Conservation (phyloP, 192 early-diverging fungal species). For the Podila horticola region DNA sequence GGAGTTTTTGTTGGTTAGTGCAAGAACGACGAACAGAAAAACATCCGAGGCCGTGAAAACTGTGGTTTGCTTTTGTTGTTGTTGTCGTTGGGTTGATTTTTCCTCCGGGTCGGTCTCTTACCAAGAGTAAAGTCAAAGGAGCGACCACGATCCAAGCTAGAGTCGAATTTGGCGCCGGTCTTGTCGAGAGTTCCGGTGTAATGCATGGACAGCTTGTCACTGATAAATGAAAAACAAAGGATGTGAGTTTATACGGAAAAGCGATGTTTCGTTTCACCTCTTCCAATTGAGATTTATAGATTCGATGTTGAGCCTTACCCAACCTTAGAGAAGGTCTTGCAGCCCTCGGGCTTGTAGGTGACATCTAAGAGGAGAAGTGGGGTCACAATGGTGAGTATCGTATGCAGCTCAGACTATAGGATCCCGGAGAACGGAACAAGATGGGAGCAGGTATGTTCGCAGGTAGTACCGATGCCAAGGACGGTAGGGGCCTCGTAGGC, state of each 20-base stretch:
- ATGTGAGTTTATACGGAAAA: background rate
- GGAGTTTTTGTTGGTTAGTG: too few species aligned
- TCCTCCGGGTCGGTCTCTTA: background rate
- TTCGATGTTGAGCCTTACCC: conserved; percentile 19
- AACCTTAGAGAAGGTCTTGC: conserved; percentile 21
- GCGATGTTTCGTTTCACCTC: background rate
- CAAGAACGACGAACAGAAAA: too few species aligned
- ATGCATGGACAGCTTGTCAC: conserved; percentile 78
- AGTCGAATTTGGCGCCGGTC: conserved; percentile 77
- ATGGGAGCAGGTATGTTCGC: background rate
- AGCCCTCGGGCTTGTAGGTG: conserved; percentile 29
- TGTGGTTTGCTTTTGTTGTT: conserved; percentile 8
- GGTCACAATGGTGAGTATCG: background rate
- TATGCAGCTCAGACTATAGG: background rate
- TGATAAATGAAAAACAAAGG: conserved; percentile 7
- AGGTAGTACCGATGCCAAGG: conserved; percentile 32
- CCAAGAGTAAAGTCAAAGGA: conserved; percentile 82
- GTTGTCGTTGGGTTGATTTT: background rate
- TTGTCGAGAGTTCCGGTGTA: conserved; percentile 78
- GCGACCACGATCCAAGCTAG: conserved; percentile 68
- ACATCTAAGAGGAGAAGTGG: conserved; percentile 7
- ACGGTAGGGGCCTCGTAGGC: conserved; percentile 36
- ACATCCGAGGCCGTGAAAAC: background rate
- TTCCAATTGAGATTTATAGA: too few species aligned
- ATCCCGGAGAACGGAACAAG: background rate